Evolutionary conservation across 139 green algal genomes (phyloP), one percentile per base, ranked within the genome.

Genomic region (Chlorella sp.): DNA sequence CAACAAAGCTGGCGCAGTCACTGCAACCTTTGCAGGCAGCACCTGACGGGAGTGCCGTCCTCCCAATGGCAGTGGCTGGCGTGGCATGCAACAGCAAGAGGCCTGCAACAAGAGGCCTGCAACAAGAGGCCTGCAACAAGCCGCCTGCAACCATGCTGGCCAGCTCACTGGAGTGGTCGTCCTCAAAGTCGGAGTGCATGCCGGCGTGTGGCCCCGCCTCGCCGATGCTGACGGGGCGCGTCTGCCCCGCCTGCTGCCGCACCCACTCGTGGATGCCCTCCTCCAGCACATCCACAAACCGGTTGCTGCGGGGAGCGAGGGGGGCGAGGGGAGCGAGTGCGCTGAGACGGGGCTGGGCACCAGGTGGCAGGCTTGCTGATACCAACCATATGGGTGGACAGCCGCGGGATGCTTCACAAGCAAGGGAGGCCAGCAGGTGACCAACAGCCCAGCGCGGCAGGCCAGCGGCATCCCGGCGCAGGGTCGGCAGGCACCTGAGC

Each of bases 281-380:
- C 48, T 93, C 87, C 43, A 93, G 78, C 40, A 90, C 40, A 8
- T 88, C 88, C 51, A 90, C 75, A 90, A 85, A 91, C 64, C 87
- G 60, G 67, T 77, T 73, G 68, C 74, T 83, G 3, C 83, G 1
- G 28, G 64, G 80, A 54, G 43, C 0, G 69, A 3, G 3, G 7
- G 34, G n/a, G 67, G 19, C 17, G 38, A 68, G 26, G 24, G 3
- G 30, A 24, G 60, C 58, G 16, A 14, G 58, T 28, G 58, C 9
- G 58, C 58, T 8, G 58, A 7, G 58, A 6, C 3, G 22, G 60
- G 7, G 32, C 26, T 9, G 26, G 24, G 60, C 22, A 68, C 2
- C 22, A n/a, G 60, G 56, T 20, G 30, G 9, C 56, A 65, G 26
- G 56, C 13, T 65, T 30, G 56, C 7, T 20, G 26, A 24, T n/a